Percentiles rank a stretch among this genome's conserved stretches.
Conservation (phyloP, 2,329 filamentous ascomycete species). For the Rhynchosporium secalis region DNA sequence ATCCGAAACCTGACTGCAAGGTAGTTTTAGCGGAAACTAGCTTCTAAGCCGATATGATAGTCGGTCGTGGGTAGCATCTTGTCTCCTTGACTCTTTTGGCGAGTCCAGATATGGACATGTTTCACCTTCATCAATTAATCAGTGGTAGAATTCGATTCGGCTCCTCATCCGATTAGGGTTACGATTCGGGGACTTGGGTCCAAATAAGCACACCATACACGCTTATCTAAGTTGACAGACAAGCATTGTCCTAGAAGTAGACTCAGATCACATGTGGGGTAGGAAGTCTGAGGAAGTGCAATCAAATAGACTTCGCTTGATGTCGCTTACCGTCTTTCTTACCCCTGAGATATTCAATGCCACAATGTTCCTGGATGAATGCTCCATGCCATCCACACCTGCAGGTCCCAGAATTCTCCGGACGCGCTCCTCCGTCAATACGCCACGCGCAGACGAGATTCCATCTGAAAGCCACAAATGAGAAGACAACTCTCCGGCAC, state of each 20-base stretch:
- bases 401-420: slow-evolving; percentile 1
- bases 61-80: too few species aligned
- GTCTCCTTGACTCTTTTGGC: too few species aligned
- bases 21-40: too few species aligned
- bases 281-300: background rate
- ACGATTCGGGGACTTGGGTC: too few species aligned
- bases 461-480: slow-evolving; percentile 14
- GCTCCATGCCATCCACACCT: background rate
- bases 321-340: background rate
- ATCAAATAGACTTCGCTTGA: background rate
- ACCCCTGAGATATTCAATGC: slow-evolving; percentile 9
- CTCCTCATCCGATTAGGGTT: background rate
- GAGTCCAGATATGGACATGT: too few species aligned
- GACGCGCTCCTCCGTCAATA: slow-evolving; percentile 13
- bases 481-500: slow-evolving; percentile 11
- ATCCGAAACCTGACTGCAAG: too few species aligned
- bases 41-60: too few species aligned
- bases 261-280: background rate
- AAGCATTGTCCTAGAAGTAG: background rate
- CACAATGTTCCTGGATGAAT: background rate
- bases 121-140: too few species aligned
- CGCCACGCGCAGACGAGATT: background rate
- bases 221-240: background rate
- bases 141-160: background rate
- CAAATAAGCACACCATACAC: background rate